phyloP scores from a whole-genome alignment of 495 filamentous ascomycete species.

The Cetradonia linearis region DNA sequence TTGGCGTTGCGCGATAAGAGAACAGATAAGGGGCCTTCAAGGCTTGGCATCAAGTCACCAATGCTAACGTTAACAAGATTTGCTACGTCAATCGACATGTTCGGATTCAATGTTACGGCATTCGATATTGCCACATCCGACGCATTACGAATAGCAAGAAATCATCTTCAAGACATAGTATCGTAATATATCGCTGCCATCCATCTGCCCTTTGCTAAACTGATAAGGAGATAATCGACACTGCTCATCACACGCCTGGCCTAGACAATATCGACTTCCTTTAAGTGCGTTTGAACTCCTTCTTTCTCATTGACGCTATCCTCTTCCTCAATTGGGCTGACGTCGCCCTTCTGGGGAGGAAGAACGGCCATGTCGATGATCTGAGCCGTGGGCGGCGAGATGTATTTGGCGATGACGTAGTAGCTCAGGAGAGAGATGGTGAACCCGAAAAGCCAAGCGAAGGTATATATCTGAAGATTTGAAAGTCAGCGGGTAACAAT shows the following conservation, averaged over 20 bases:
- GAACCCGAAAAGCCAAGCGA: slow-evolving; percentile 45
- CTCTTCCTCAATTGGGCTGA: slow-evolving; percentile 19
- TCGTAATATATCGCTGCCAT: not conserved
- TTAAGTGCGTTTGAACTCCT: slow-evolving; percentile 17
- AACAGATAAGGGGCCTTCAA: slow-evolving; percentile 1
- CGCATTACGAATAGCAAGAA: not conserved
- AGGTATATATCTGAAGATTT: slow-evolving; percentile 34
- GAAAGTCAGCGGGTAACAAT: slow-evolving; percentile 1
- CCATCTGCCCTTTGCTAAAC: not conserved
- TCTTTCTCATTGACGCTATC: slow-evolving; percentile 17
- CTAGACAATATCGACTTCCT: slow-evolving; percentile 13
- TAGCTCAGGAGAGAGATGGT: slow-evolving; percentile 28
- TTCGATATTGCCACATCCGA: not conserved
- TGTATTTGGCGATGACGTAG: slow-evolving; percentile 33
- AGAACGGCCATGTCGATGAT: slow-evolving; percentile 34
- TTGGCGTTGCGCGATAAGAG: slow-evolving; percentile 6
- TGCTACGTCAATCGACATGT: not conserved
- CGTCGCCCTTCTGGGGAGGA: slow-evolving; percentile 31
- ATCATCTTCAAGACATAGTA: not conserved
- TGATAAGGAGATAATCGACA: not conserved
- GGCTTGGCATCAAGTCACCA: slow-evolving; percentile 4
- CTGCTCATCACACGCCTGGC: not conserved
- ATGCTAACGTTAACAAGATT: not conserved
- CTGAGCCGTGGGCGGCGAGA: slow-evolving; percentile 30
- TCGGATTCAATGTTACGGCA: not conserved